Base-by-base conservation (phyloP, 352 stramenopile genomes). In the Pythium scleroteichum region DNA sequence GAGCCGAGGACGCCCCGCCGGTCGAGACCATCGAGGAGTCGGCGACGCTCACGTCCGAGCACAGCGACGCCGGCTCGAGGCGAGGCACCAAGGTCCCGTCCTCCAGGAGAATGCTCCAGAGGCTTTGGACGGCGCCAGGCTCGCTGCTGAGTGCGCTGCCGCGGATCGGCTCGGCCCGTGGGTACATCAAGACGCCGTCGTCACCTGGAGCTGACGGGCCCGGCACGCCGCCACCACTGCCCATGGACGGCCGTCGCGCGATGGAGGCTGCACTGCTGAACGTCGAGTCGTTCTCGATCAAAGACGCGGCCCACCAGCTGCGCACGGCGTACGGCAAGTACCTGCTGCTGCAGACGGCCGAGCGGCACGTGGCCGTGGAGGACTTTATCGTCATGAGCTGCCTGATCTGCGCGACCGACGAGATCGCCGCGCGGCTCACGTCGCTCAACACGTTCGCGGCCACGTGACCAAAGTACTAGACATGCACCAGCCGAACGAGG, bases 311-410 rank as follows among this genome's bases (percentile, higher is more conserved):
- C 0, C 55, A 71, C 10, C 66, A 64, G 40, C 66, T 88, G 22
- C 79, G 82, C 41, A 58, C 76, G 32, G 71, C 68, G 51, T 88
- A 88, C 49, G 60, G 76, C 3, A 73, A 82, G 52, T 73, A 82
- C 7, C 48, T 87, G 19, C 35, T 85, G 16, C 41, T 66, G n/a
- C 53, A 66, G 49, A 72, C 75, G 42, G 54, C 73, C 1, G 59
- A 72, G 16, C 53, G 67, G 23, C 53, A 71, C 51, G 60, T 82
- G 17, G 69, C 74, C 0, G 82, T 88, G 58, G 78, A 88, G 33
- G 74, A 88, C 27, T 79, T 87, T 35, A 80, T 87, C 51, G 59
- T 85, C 60, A 88, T 85, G 73, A 88, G 79, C 64, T 88, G 79
- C 53, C 66, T 88, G 22, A 85, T 88, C 49, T 76, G 64, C 48